A percentile compares a stretch with the other conserved stretches of the same genome.
These are phyloP conservation scores for Lepraria neglecta DNA, from an alignment of 495 filamentous ascomycete genomes.

Conservation along the genomic window DNA sequence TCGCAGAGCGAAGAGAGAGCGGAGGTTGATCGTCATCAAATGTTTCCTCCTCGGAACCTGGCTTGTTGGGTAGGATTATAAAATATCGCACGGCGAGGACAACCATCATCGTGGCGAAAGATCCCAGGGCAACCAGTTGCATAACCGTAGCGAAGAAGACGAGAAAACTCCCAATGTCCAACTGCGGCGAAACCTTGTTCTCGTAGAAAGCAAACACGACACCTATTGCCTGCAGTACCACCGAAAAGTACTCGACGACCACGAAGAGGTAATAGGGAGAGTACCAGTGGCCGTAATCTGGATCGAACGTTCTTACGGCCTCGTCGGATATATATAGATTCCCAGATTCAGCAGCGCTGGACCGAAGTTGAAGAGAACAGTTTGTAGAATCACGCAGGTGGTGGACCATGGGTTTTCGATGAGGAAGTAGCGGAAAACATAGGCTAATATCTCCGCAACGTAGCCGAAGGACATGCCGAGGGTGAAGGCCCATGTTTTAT, in stretches of 20 bases:
- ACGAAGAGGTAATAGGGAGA: constrained; percentile 58
- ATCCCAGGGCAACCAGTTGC: constrained; percentile 57
- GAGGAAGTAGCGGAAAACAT: constrained; percentile 53
- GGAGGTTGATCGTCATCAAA: constrained; percentile 24
- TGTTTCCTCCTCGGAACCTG: constrained; percentile 26
- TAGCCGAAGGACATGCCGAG: constrained; percentile 44
- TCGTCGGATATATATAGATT: constrained; percentile 61
- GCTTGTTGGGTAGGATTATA: constrained; percentile 18
- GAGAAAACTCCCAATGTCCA: constrained; percentile 48
- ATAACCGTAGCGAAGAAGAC: constrained; percentile 62
- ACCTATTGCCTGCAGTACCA: constrained; percentile 57
- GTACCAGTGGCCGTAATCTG: constrained; percentile 44
- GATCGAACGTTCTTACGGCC: constrained; percentile 47
- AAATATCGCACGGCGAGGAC: constrained; percentile 8
- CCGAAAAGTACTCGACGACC: constrained; percentile 52
- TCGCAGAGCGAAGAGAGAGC: constrained; percentile 11
- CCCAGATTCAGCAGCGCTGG: constrained; percentile 56
- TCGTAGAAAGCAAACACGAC: constrained; percentile 50
- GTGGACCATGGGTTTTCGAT: constrained; percentile 52
- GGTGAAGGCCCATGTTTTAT: constrained; percentile 56
- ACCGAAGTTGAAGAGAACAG: constrained; percentile 55
- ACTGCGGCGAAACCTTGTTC: constrained; percentile 32
- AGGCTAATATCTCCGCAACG: constrained; percentile 39
- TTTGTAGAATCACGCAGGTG: constrained; percentile 55
- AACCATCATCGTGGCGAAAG: constrained; percentile 38